These are phyloP conservation scores for Talaromyces proteolyticus DNA, from an alignment of 495 filamentous ascomycete species.

Conservation along the genomic window DNA sequence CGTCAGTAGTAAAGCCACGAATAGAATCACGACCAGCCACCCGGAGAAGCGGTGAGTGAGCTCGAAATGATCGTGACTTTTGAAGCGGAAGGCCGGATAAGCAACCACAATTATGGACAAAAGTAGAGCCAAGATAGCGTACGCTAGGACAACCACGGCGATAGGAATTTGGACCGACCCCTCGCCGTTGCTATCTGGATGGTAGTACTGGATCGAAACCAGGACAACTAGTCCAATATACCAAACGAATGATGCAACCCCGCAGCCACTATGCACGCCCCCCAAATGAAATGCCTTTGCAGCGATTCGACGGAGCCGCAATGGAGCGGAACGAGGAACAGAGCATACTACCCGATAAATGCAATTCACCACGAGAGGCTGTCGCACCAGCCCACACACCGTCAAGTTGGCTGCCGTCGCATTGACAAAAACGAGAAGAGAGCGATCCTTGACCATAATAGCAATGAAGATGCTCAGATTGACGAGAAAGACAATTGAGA, in stretches of 20 bases:
- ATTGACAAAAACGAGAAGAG: conserved; percentile 34
- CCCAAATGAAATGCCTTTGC: conserved; percentile 76
- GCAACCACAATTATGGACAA: conserved; percentile 37
- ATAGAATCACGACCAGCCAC: conserved; percentile 46
- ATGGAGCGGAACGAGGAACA: conserved; percentile 54
- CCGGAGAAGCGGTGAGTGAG: conserved; percentile 50
- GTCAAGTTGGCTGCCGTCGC: conserved; percentile 48
- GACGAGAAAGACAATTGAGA: conserved; percentile 42
- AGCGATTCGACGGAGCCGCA: conserved; percentile 55
- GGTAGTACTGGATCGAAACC: conserved; percentile 41
- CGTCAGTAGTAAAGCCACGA: conserved; percentile 30
- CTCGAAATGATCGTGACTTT: conserved; percentile 51
- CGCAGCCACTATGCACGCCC: conserved; percentile 69
- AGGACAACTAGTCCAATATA: conserved; percentile 52
- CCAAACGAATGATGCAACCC: conserved; percentile 63
- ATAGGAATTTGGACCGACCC: conserved; percentile 15
- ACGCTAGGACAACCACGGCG: conserved; percentile 27
- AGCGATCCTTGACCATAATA: conserved; percentile 26
- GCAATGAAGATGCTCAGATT: conserved; percentile 46
- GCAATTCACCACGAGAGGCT: conserved; percentile 69
- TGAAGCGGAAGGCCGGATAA: conserved; percentile 36
- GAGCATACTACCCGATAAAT: conserved; percentile 57
- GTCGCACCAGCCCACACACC: conserved; percentile 57
- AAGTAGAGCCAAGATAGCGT: conserved; percentile 34
- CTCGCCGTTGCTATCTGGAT: conserved; percentile 3